Evolutionary conservation across 2,329 filamentous ascomycete genomes (phyloP).

Genomic region (Ramichloridium luteum): DNA sequence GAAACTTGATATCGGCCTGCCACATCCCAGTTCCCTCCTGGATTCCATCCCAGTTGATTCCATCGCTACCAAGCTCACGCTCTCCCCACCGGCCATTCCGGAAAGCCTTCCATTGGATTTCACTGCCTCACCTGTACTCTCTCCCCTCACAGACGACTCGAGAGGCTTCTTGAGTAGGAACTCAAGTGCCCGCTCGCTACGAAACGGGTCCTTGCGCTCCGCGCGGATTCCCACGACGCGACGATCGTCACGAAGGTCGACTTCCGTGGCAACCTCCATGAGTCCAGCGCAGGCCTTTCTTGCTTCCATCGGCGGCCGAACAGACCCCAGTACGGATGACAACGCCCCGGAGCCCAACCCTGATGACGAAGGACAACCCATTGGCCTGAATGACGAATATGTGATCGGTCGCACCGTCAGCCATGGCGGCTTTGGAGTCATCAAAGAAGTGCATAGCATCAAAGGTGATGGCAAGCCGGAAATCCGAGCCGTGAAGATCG

Average conservation of each 20-base stretch:
- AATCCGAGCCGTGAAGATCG: constrained; percentile 55
- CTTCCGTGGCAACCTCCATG: constrained; percentile 17
- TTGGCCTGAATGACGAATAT: constrained; percentile 48
- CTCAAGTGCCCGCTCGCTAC: constrained; percentile 19
- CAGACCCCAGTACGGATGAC: constrained; percentile 14
- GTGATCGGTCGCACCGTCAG: constrained; percentile 56
- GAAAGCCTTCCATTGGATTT: constrained; percentile 11
- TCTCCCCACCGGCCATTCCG: constrained; percentile 23
- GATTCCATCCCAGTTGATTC: constrained; percentile 18
- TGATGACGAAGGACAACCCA: constrained; percentile 55
- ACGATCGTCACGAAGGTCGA: constrained; percentile 19
- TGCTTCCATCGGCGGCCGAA: constrained; percentile 15
- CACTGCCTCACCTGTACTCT: constrained; percentile 14
- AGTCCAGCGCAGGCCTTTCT: constrained; percentile 25
- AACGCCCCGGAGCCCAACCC: constrained; percentile 33
- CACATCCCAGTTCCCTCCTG: constrained; percentile 13
- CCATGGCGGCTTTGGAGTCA: constrained; percentile 52
- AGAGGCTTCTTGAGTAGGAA: constrained; percentile 19
- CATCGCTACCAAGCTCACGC: constrained; percentile 18
- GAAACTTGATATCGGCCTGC: constrained; percentile 10
- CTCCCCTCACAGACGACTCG: constrained; percentile 14
- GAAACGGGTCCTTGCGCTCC: constrained; percentile 12
- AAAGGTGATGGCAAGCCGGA: constrained; percentile 37
- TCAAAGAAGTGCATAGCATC: constrained; percentile 55
- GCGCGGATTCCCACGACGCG: constrained; percentile 13